phyloP scores from a whole-genome alignment of 139 green algal species.

The Haematococcus sp. region DNA sequence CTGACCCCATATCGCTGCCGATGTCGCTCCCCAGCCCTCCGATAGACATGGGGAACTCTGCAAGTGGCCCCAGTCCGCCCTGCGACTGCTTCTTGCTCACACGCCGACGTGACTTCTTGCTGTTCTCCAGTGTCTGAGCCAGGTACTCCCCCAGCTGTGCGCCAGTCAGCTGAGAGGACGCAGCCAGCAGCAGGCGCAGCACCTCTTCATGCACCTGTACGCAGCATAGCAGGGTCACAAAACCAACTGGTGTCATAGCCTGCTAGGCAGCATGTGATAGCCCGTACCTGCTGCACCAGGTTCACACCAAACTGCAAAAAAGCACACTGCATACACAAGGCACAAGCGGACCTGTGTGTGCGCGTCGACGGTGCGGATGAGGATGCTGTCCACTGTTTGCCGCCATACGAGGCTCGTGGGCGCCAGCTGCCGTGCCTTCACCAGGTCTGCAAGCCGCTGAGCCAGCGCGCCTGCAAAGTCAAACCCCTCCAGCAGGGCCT shows the following conservation, averaged over 20 bases:
- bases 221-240: no score
- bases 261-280: no score
- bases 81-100: background rate
- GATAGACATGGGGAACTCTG: constrained; percentile 32
- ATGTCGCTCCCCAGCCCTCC: constrained; percentile 23
- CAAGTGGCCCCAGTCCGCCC: constrained; percentile 19
- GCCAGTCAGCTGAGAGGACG: constrained; percentile 34
- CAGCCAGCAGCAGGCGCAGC: constrained; percentile 66
- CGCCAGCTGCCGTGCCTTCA: constrained; percentile 27
- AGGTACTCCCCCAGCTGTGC: constrained; percentile 51
- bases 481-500: constrained; percentile 4
- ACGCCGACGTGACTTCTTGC: constrained; percentile 37
- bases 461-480: constrained; percentile 35
- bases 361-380: constrained; percentile 56
- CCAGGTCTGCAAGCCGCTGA: constrained; percentile 28
- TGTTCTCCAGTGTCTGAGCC: constrained; percentile 40
- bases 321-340: background rate
- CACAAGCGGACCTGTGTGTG: constrained; percentile 50
- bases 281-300: no score
- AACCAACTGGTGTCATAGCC: no score
- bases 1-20: constrained; percentile 32
- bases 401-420: constrained; percentile 46
- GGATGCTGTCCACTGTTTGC: constrained; percentile 56
- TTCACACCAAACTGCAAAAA: background rate
- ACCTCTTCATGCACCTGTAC: constrained; percentile 72